A percentile compares a stretch with the other conserved stretches of the same genome.
Evolutionary conservation across 2,329 filamentous ascomycete genomes (phyloP).

Genomic region (Thermothelomyces thermophilus): DNA sequence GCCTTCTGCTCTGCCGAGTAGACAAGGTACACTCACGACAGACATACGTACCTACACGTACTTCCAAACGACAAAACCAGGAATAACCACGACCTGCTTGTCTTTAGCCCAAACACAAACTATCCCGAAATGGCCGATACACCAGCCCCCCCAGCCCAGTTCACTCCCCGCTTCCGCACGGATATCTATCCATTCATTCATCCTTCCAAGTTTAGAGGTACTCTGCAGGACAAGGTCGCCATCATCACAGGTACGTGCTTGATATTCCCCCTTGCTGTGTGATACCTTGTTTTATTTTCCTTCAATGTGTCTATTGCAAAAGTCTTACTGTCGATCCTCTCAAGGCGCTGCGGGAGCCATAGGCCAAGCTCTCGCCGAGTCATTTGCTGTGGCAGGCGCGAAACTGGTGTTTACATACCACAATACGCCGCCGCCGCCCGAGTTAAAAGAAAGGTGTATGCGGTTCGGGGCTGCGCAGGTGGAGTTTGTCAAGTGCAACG

Average conservation of each 20-base stretch:
- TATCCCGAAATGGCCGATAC: conserved; percentile 2
- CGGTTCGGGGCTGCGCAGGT: conserved; percentile 22
- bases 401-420: conserved; percentile 28
- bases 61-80: no score
- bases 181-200: conserved; percentile 29
- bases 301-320: no score
- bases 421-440: conserved; percentile 23
- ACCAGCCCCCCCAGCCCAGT: conserved; percentile 8
- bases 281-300: not conserved
- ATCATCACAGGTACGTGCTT: conserved; percentile 26
- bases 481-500: conserved; percentile 25
- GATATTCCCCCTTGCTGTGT: not conserved
- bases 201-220: conserved; percentile 25
- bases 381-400: conserved; percentile 28
- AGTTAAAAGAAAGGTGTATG: conserved; percentile 21
- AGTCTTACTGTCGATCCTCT: no score
- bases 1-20: no score
- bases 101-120: no score
- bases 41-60: no score
- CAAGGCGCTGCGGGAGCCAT: conserved; percentile 28
- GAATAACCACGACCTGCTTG: no score
- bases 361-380: conserved; percentile 27
- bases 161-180: conserved; percentile 25
- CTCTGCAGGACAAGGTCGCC: conserved; percentile 24
- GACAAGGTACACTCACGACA: no score